Percentiles rank a stretch among this genome's conserved stretches.
Evolutionary conservation across 1,284 basidiomycete genomes (phyloP).

Genomic region (Xerocomus amazonicus): DNA sequence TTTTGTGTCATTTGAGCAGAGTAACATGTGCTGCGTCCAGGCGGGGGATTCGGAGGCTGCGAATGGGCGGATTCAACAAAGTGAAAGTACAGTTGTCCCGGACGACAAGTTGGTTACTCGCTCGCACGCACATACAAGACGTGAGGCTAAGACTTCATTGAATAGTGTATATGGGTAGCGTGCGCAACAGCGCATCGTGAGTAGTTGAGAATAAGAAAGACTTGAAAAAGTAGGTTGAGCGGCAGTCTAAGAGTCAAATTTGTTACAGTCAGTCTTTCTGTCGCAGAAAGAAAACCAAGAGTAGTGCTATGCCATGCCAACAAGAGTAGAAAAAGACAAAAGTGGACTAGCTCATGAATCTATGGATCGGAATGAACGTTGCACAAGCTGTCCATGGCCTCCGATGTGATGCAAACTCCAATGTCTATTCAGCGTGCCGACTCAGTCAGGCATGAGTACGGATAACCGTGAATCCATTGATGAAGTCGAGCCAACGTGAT

Average conservation of each 20-base stretch:
- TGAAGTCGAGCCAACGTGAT: conserved; percentile 37
- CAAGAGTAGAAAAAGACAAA: conserved; percentile 15
- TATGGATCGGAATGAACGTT: conserved; percentile 19
- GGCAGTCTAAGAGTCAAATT: conserved; percentile 4
- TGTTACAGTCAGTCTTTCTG: conserved; percentile 12
- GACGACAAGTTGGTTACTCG: neutral
- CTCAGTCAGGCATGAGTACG: conserved; percentile 14
- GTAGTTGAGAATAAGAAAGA: neutral
- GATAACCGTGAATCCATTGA: conserved; percentile 33
- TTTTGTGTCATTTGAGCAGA: conserved; percentile 2
- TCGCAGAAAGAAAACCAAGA: conserved; percentile 5
- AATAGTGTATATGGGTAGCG: conserved; percentile 1
- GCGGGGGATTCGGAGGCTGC: conserved; percentile 43
- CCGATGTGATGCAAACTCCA: conserved; percentile 16
- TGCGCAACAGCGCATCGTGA: conserved; percentile 2
- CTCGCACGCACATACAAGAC: no score
- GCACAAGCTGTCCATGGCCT: conserved; percentile 16
- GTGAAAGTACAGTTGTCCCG: conserved; percentile 5
- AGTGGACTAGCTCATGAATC: conserved; percentile 22
- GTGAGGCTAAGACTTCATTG: neutral
- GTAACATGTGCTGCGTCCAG: conserved; percentile 11
- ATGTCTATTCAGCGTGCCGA: conserved; percentile 16
- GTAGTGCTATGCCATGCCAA: conserved; percentile 9
- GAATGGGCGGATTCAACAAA: conserved; percentile 43
- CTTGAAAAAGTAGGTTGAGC: neutral